Evolutionary conservation across 805 yeast species (phyloP).

Genomic region (Metschnikowia sp.): DNA sequence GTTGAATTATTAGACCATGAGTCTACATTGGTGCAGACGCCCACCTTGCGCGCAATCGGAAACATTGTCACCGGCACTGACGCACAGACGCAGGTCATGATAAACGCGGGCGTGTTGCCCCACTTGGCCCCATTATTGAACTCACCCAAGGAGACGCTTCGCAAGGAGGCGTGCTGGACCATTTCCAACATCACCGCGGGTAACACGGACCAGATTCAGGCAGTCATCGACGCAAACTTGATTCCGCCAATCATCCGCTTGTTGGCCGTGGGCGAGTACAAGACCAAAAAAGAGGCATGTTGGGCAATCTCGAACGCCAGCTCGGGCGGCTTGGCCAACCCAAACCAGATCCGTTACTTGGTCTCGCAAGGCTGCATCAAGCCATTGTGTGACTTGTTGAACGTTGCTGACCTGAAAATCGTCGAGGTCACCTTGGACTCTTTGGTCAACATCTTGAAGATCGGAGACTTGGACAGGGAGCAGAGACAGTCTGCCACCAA

Average conservation of each 20-base stretch:
- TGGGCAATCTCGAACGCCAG: constrained; percentile 99
- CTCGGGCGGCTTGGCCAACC: constrained; percentile 87
- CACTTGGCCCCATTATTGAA: constrained; percentile 77
- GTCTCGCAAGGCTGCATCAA: constrained; percentile 95
- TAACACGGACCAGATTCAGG: constrained; percentile 90
- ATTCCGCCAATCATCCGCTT: constrained; percentile 88
- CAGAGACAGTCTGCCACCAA: constrained; percentile 65
- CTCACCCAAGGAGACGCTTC: constrained; percentile 85
- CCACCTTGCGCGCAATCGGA: constrained; percentile 96
- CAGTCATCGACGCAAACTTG: constrained; percentile 91
- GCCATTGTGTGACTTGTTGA: constrained; percentile 90
- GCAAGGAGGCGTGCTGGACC: constrained; percentile 99
- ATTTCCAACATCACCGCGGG: constrained; percentile 98
- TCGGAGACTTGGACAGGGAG: constrained; percentile 92
- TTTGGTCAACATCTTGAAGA: constrained; percentile 85
- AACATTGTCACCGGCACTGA: constrained; percentile 98
- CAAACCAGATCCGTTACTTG: constrained; percentile 89
- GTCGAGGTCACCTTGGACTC: constrained; percentile 96
- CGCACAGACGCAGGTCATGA: constrained; percentile 89
- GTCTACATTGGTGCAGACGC: constrained; percentile 87
- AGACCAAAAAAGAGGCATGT: constrained; percentile 97
- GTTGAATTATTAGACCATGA: constrained; percentile 87
- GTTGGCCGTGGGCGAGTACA: constrained; percentile 79
- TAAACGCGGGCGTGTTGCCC: constrained; percentile 86
- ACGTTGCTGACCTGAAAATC: constrained; percentile 84